Conservation (phyloP, 306 rosid species). For the Herpetospermum pedunculosum region DNA sequence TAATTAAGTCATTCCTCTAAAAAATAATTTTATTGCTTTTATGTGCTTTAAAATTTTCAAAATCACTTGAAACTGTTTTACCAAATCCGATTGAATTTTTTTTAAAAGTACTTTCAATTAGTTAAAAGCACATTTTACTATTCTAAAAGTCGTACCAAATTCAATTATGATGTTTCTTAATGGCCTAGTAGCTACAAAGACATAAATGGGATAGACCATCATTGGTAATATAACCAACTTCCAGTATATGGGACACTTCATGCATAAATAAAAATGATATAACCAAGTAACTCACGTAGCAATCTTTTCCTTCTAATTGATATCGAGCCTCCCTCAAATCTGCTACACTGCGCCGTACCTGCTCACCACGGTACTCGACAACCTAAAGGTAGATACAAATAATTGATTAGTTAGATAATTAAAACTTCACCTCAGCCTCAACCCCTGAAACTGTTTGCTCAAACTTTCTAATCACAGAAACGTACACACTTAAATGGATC, state of each 20-base stretch:
- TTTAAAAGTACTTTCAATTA: neutral
- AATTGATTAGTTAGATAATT: neutral
- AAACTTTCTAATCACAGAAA: neutral
- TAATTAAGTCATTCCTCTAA: neutral
- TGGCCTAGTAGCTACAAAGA: neutral
- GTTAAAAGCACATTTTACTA: neutral
- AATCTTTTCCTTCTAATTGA: constrained; percentile 75
- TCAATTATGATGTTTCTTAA: neutral
- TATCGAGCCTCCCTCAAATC: constrained; percentile 78
- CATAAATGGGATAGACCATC: neutral
- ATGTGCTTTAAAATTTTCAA: neutral
- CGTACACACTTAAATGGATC: neutral
- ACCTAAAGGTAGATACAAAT: constrained; percentile 35
- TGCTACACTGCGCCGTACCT: constrained; percentile 73
- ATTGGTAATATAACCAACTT: neutral
- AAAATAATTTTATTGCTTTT: neutral
- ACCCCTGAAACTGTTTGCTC: neutral
- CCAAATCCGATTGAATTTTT: neutral
- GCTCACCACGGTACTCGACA: constrained; percentile 89
- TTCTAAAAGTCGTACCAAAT: neutral
- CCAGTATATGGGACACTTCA: neutral
- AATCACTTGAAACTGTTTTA: neutral
- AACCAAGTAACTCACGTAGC: constrained; percentile 58
- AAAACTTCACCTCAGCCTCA: neutral
- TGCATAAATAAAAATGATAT: neutral